phyloP scores from a whole-genome alignment of 179 eudicot species.

The Beta corolliflora region DNA sequence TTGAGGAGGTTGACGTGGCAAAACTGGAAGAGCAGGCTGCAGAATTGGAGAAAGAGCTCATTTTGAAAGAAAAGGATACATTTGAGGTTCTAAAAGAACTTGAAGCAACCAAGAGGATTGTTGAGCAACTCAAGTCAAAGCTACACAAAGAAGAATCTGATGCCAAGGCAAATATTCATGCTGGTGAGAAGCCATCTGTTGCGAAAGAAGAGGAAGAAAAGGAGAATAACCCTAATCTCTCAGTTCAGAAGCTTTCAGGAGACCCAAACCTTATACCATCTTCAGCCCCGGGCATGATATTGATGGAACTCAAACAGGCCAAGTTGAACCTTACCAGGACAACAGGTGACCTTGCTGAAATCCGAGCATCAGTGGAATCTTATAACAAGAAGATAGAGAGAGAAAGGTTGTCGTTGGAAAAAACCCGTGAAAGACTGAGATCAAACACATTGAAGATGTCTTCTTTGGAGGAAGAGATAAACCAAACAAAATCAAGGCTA shows the following conservation, averaged over 20 bases:
- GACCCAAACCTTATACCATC: conserved; percentile 31
- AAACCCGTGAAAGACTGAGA: conserved; percentile 72
- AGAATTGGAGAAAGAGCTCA: conserved; percentile 72
- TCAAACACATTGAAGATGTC: conserved; percentile 61
- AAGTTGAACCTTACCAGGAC: conserved; percentile 81
- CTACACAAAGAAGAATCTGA: conserved; percentile 62
- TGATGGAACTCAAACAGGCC: conserved; percentile 82
- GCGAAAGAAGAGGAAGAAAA: conserved; percentile 35
- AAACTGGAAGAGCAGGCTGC: conserved; percentile 79
- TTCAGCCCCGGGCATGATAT: conserved; percentile 62
- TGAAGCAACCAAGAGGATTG: conserved; percentile 64
- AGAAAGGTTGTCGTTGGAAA: conserved; percentile 72
- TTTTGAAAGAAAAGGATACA: conserved; percentile 78
- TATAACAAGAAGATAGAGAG: conserved; percentile 74
- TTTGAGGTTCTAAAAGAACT: conserved; percentile 83
- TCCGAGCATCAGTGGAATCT: conserved; percentile 69
- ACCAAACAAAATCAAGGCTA: conserved; percentile 46
- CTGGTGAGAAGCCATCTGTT: conserved; percentile 16
- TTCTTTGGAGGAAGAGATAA: conserved; percentile 68
- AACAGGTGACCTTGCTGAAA: conserved; percentile 77
- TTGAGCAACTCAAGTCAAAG: conserved; percentile 76
- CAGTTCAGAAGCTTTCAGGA: conserved; percentile 27
- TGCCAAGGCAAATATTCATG: conserved; percentile 28
- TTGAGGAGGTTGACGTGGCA: conserved; percentile 41
- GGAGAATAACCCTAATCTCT: conserved; percentile 46